phyloP scores from a whole-genome alignment of 2,329 filamentous ascomycete genomes.

The Aureobasidium sp. region DNA sequence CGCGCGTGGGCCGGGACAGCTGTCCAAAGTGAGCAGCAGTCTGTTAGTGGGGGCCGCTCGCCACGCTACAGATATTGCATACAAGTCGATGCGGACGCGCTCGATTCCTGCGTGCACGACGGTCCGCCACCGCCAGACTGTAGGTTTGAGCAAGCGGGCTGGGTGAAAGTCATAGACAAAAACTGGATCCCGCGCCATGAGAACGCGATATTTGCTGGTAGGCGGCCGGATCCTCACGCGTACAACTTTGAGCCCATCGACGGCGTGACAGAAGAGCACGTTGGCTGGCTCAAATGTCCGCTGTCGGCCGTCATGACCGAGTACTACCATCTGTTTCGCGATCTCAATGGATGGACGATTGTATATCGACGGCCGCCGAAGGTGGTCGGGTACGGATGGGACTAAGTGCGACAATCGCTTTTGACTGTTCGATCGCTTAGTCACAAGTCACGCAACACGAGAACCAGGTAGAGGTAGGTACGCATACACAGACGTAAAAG shows the following conservation, averaged over 20 bases:
- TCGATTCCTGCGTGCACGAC: constrained; percentile 10
- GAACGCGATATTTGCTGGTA: neutral
- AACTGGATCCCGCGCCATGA: neutral
- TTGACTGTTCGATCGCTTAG: no score
- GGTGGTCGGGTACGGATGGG: constrained; percentile 1
- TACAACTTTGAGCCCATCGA: neutral
- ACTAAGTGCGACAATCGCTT: no score
- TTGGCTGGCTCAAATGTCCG: constrained; percentile 13
- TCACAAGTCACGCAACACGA: no score
- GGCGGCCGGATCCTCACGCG: neutral
- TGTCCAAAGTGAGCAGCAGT: constrained; percentile 11
- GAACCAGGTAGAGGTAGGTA: no score
- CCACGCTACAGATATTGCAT: constrained; percentile 15
- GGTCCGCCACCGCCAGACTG: neutral
- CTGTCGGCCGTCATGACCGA: constrained; percentile 1
- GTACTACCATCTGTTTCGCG: neutral
- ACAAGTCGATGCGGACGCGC: constrained; percentile 12
- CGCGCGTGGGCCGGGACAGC: constrained; percentile 9
- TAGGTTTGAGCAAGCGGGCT: neutral
- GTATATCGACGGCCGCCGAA: neutral
- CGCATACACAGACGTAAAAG: no score
- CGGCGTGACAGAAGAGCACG: constrained; percentile 10
- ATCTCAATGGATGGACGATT: neutral
- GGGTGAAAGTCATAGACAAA: constrained; percentile 15
- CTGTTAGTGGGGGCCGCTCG: neutral